Evolutionary conservation across 1,139 yeast species (phyloP).

Genomic region (Lizanozyma gosingica): DNA sequence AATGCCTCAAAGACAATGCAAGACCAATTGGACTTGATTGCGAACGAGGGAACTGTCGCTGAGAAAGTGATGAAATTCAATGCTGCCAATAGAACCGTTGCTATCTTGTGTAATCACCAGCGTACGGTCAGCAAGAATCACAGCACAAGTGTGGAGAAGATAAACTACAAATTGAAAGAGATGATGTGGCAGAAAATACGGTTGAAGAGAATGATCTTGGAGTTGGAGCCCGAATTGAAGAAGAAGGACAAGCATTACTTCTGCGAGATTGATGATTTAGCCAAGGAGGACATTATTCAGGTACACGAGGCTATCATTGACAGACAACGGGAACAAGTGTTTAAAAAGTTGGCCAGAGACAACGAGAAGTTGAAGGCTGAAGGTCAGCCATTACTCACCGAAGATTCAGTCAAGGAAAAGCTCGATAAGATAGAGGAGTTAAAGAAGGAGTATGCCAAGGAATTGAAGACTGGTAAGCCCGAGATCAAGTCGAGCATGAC

Average conservation of each 20-base stretch:
- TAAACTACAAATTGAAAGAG: constrained; percentile 68
- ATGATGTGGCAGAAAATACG: constrained; percentile 78
- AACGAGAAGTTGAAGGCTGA: constrained; percentile 63
- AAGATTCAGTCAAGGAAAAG: constrained; percentile 50
- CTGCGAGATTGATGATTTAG: constrained; percentile 61
- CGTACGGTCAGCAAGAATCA: constrained; percentile 84
- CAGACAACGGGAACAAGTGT: constrained; percentile 55
- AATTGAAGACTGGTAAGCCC: constrained; percentile 53
- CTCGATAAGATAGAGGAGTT: constrained; percentile 50
- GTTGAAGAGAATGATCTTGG: constrained; percentile 59
- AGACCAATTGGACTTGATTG: constrained; percentile 77
- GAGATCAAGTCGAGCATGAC: constrained; percentile 43
- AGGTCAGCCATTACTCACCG: constrained; percentile 42
- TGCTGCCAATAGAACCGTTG: constrained; percentile 93
- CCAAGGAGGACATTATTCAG: constrained; percentile 51
- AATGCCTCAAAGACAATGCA: constrained; percentile 97
- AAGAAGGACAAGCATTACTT: constrained; percentile 53
- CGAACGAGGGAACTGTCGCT: constrained; percentile 76
- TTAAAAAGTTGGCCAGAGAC: constrained; percentile 63
- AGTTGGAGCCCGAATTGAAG: constrained; percentile 46
- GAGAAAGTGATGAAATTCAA: constrained; percentile 84
- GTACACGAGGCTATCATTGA: constrained; percentile 49
- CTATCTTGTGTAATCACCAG: constrained; percentile 95
- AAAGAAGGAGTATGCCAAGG: constrained; percentile 45
- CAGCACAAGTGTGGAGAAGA: constrained; percentile 70